Evolutionary conservation across 495 filamentous ascomycete genomes (phyloP).

Genomic region (Aspergillus ellipticus): DNA sequence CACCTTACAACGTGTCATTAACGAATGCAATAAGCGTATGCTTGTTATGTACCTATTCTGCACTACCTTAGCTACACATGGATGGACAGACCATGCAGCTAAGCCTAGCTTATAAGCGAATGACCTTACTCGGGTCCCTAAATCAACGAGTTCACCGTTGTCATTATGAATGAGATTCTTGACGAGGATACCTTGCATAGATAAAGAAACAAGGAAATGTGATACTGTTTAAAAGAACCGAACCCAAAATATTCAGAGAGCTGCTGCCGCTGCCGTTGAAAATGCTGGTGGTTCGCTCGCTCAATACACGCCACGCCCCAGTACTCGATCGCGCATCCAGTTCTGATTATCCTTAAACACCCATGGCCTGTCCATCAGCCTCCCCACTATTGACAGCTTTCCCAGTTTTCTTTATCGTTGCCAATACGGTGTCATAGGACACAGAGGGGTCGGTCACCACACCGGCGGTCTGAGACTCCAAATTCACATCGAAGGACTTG

Average conservation of each 20-base stretch:
- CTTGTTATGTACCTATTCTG: background rate
- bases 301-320: too few relatives aligned
- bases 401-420: constrained; percentile 91
- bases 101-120: background rate
- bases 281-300: too few relatives aligned
- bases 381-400: constrained; percentile 79
- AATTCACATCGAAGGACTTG: constrained; percentile 79
- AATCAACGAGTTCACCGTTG: too few relatives aligned
- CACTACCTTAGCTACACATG: background rate
- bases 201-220: background rate
- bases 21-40: background rate
- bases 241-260: too few relatives aligned
- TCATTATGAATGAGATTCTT: too few relatives aligned
- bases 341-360: constrained; percentile 31
- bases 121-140: too few relatives aligned
- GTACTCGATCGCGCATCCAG: too few relatives aligned
- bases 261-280: too few relatives aligned
- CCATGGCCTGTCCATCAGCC: constrained; percentile 48
- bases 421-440: constrained; percentile 74
- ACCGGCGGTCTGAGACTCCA: constrained; percentile 74
- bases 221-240: too few relatives aligned
- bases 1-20: constrained; percentile 28
- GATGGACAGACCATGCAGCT: too few relatives aligned
- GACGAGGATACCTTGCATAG: too few relatives aligned
- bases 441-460: constrained; percentile 63